Base-by-base conservation (phyloP, 164 flowering plant species). In the Liriodendron chinense region DNA sequence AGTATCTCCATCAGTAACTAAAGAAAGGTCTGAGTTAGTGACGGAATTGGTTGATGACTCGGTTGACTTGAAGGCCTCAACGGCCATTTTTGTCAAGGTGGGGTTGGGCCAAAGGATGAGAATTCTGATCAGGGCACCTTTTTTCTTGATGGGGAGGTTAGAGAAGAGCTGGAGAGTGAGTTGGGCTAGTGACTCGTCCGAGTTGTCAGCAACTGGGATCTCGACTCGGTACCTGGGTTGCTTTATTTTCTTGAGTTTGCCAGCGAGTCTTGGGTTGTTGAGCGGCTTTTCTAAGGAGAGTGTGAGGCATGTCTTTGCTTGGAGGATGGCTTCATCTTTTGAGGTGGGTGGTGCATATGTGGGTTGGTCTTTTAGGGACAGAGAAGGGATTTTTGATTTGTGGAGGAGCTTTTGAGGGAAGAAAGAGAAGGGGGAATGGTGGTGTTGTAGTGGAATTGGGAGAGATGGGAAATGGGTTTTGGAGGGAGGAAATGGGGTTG, bases 271-370 rank as follows among this genome's bases (percentile, higher is more conserved):
- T 53, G 90, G 88, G 80, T 86, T 91, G 87, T 89, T 89, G 74
- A 93, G 86, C 49, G 97, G 91, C 79, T 89, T 93, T 53, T 86
- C 85, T 61, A 93, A 75, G 75, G 91, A 77, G 78, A 84, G 76
- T 25, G 90, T 87, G 72, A 93, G 87, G 84, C 91, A 87, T 68
- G 90, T 85, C 71, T 86, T 91, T 77, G 96, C 98, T 84, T 95
- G 98, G 48, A 75, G 82, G 65, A 93, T 89, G 74, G 98, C 96
- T 74, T 92, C 98, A 78, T 89, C 94, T 80, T 82, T 95, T 25
- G 97, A 80, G 57, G 84, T 68, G 7, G 98, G 97, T 12, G 98
- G 97, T 4, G 83, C 56, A 77, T 85, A 84, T 28, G 86, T 74
- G 3, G 82, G 72, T 16, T 74, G 75, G 50, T 18, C 77, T 72